Conservation (phyloP, 345 rosid genomes). For the Anacardium occidentale region DNA sequence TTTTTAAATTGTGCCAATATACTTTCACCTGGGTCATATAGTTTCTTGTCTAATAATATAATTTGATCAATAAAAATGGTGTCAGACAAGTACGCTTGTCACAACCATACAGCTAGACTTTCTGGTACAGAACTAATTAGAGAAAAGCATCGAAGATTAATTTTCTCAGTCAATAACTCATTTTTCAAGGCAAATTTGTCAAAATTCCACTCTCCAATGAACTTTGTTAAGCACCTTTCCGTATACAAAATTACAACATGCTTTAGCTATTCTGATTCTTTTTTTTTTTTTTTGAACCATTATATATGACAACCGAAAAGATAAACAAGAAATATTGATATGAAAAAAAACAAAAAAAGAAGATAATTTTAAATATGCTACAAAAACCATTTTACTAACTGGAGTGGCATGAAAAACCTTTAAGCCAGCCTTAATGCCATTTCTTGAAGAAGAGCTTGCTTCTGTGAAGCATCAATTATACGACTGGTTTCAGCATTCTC, state of each 20-base stretch:
- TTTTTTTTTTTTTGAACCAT: background rate
- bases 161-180: background rate
- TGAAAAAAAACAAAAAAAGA: background rate
- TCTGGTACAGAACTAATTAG: background rate
- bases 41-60: background rate
- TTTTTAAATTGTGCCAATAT: too few species aligned
- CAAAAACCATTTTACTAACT: background rate
- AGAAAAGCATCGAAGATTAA: background rate
- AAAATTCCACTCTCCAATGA: conserved; percentile 6
- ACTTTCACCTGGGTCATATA: background rate
- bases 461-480: conserved; percentile 81
- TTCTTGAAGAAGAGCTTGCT: conserved; percentile 87
- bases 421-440: conserved; percentile 88
- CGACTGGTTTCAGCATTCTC: conserved; percentile 89
- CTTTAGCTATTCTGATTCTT: conserved; percentile 2
- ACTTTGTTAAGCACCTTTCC: background rate
- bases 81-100: background rate
- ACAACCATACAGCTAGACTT: background rate
- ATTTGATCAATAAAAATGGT: background rate
- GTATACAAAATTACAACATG: conserved; percentile 16
- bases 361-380: background rate
- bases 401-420: background rate
- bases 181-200: conserved; percentile 18
- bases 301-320: conserved; percentile 6
- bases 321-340: background rate